Evolutionary conservation across 148 eudicot species (phyloP).

Genomic region (Rhododendron mucronatum): DNA sequence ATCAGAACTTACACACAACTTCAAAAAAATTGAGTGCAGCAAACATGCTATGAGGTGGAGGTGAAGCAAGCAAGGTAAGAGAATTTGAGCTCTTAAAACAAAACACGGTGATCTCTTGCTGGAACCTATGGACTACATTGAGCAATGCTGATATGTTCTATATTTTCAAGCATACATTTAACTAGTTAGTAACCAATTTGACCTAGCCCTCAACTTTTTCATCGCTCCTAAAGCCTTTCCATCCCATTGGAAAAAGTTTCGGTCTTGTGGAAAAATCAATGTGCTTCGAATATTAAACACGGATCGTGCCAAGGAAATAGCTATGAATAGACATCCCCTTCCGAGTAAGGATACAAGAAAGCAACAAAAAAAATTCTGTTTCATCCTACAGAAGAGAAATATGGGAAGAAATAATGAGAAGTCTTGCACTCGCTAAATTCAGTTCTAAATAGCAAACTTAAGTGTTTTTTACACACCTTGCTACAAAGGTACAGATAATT

Average conservation of each 20-base stretch:
- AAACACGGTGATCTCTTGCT: neutral
- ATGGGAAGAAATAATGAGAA: neutral
- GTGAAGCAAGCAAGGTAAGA: neutral
- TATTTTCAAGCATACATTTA: neutral
- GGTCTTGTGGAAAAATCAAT: neutral
- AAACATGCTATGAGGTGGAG: neutral
- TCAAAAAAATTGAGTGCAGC: neutral
- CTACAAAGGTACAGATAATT: neutral
- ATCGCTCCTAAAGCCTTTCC: neutral
- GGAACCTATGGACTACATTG: neutral
- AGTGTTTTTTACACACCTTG: neutral
- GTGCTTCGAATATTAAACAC: neutral
- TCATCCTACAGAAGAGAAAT: constrained; percentile 3
- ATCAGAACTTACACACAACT: constrained; percentile 1
- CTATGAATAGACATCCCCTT: neutral
- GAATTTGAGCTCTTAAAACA: neutral
- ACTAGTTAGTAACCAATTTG: neutral
- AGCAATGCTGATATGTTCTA: neutral
- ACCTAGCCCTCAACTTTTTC: neutral
- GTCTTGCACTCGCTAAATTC: neutral
- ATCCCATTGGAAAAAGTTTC: neutral
- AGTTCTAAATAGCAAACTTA: neutral
- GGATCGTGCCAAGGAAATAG: neutral
- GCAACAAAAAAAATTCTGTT: neutral
- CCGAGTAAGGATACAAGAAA: neutral